These are phyloP conservation scores for Tolypocladium cylindrosporum DNA, from an alignment of 2,329 filamentous ascomycete genomes.

Conservation along the genomic window DNA sequence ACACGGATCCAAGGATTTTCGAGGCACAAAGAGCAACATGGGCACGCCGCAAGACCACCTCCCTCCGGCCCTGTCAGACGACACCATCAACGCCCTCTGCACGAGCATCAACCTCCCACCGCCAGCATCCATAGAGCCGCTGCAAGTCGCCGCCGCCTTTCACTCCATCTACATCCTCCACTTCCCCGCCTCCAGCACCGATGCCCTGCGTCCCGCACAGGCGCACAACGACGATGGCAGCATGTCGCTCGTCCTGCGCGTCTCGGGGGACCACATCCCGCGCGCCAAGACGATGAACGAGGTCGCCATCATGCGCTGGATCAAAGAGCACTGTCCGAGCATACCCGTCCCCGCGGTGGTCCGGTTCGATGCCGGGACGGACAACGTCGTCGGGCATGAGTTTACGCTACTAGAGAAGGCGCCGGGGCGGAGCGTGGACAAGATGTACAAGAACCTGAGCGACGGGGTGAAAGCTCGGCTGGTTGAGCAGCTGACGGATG, in stretches of 20 bases:
- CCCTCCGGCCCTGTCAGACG: background rate
- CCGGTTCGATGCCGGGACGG: conserved; percentile 11
- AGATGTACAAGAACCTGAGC: conserved; percentile 15
- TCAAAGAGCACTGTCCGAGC: conserved; percentile 14
- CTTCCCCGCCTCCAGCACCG: conserved; percentile 3
- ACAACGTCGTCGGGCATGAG: conserved; percentile 20
- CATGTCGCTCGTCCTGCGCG: conserved; percentile 18
- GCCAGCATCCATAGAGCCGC: conserved; percentile 6
- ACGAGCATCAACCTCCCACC: conserved; percentile 8
- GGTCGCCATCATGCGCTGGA: conserved; percentile 22
- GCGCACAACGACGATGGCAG: conserved; percentile 1
- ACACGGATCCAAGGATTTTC: too few species aligned
- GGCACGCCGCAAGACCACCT: conserved; percentile 1
- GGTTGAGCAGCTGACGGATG: conserved; percentile 17
- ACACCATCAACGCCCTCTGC: conserved; percentile 9
- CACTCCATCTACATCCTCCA: conserved; percentile 16
- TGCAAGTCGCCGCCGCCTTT: conserved; percentile 11
- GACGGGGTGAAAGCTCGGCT: conserved; percentile 10
- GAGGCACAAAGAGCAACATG: background rate
- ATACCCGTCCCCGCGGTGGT: conserved; percentile 24
- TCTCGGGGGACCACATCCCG: conserved; percentile 23
- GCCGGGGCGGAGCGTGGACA: conserved; percentile 15
- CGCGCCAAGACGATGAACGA: conserved; percentile 26
- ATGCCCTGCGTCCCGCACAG: background rate
- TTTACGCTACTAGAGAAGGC: conserved; percentile 20